phyloP scores from a whole-genome alignment of 2,329 filamentous ascomycete genomes.

The Aspergillus sp. region DNA sequence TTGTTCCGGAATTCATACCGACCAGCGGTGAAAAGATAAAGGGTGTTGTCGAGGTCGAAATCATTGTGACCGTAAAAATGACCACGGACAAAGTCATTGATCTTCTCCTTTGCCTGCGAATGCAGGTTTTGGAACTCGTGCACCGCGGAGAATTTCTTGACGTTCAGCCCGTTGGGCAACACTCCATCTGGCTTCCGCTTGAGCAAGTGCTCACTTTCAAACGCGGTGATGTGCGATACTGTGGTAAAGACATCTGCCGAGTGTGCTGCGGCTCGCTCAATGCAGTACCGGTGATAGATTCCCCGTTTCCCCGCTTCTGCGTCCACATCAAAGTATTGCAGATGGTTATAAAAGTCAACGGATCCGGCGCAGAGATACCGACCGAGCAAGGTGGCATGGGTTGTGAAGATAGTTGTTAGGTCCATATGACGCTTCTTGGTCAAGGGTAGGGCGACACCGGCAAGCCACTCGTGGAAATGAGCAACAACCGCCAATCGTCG shows the following conservation, averaged over 20 bases:
- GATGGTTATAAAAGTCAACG: conserved; percentile 98
- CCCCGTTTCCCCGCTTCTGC: conserved; percentile 95
- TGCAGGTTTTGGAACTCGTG: conserved; percentile 99
- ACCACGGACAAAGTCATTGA: conserved; percentile 94
- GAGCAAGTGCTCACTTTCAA: conserved; percentile 93
- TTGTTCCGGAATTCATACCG: conserved; percentile 98
- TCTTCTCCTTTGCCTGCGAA: conserved; percentile 94
- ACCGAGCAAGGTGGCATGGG: conserved; percentile 90
- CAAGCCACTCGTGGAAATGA: conserved; percentile 98
- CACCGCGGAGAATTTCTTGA: conserved; percentile 96
- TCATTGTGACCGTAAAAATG: conserved; percentile 99
- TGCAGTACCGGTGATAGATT: conserved; percentile 98
- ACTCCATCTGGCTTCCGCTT: conserved; percentile 98
- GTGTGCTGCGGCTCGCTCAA: conserved; percentile 89
- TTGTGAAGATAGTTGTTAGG: conserved; percentile 97
- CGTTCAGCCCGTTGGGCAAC: conserved; percentile 91
- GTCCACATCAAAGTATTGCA: conserved; percentile 95
- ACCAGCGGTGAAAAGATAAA: conserved; percentile 96
- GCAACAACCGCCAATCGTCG: conserved; percentile 89
- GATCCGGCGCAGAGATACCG: conserved; percentile 95
- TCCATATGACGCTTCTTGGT: conserved; percentile 93
- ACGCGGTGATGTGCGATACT: conserved; percentile 96
- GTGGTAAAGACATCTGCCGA: conserved; percentile 96
- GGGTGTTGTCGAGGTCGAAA: conserved; percentile 91
- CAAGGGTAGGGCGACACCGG: conserved; percentile 86